phyloP scores from a whole-genome alignment of 2,329 filamentous ascomycete genomes.

The Septoria petroselini region DNA sequence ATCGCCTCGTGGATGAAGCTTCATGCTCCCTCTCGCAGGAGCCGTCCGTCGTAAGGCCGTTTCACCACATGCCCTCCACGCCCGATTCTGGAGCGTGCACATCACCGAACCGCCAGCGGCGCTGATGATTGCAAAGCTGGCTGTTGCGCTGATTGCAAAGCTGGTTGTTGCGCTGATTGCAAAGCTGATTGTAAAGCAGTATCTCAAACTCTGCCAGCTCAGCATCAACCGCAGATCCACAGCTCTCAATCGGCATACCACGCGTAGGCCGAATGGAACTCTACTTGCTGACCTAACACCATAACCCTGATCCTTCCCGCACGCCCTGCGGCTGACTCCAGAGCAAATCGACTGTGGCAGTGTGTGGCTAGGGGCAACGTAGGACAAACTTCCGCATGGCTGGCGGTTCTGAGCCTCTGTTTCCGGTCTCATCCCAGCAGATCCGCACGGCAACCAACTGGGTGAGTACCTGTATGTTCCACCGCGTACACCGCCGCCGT shows the following conservation, averaged over 20 bases:
- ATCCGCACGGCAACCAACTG: background rate
- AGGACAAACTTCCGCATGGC: slow-evolving; percentile 11
- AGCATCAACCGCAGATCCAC: background rate
- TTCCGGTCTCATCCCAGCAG: slow-evolving; percentile 9
- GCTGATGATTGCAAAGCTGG: too few relatives aligned
- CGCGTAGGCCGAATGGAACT: slow-evolving; percentile 4
- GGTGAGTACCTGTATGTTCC: slow-evolving; percentile 1
- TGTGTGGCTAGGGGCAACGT: slow-evolving; percentile 1
- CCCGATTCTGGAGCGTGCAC: too few relatives aligned
- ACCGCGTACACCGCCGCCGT: slow-evolving; percentile 9
- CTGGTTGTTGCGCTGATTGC: too few relatives aligned
- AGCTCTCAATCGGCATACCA: slow-evolving; percentile 12
- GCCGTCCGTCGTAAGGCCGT: background rate
- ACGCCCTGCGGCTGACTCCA: slow-evolving; percentile 16
- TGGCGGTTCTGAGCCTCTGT: slow-evolving; percentile 2
- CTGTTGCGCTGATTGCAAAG: too few relatives aligned
- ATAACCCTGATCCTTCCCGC: slow-evolving; percentile 15
- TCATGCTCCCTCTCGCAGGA: slow-evolving; percentile 17
- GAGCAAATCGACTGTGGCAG: background rate
- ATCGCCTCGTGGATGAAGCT: slow-evolving; percentile 14
- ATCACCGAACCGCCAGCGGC: too few relatives aligned
- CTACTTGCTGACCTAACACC: slow-evolving; percentile 15
- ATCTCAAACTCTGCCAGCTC: background rate
- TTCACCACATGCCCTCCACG: background rate
- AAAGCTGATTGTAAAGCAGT: slow-evolving; percentile 1